A percentile compares a stretch with the other conserved stretches of the same genome.
These are phyloP conservation scores for Mycena sanguinolenta DNA, from an alignment of 768 basidiomycete genomes.

Conservation along the genomic window DNA sequence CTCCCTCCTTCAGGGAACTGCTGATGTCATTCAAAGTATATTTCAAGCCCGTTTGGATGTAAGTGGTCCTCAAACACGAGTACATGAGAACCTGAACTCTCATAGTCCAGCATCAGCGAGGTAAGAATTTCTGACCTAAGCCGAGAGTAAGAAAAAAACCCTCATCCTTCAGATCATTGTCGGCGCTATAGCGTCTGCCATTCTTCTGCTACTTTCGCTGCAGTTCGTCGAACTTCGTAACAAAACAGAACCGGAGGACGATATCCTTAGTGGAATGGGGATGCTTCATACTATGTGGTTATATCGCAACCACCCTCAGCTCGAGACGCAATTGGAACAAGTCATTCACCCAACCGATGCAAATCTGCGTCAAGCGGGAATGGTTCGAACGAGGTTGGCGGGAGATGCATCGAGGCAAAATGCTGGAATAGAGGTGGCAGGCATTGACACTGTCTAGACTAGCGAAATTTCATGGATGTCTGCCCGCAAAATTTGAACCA, in stretches of 20 bases:
- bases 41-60: neutral
- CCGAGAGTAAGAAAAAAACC: neutral
- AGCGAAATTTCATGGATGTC: too few species aligned
- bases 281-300: neutral
- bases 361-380: neutral
- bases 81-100: neutral
- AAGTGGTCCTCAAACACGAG: neutral
- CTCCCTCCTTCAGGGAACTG: slow-evolving; percentile 1
- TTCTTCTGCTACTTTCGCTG: neutral
- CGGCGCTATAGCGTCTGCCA: neutral
- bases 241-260: neutral
- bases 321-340: neutral
- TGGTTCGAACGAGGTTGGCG: neutral
- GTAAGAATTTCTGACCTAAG: neutral
- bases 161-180: neutral
- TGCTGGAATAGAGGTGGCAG: too few species aligned
- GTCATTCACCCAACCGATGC: neutral
- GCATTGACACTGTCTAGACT: too few species aligned
- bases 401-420: neutral
- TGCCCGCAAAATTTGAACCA: too few species aligned
- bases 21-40: neutral
- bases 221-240: neutral
- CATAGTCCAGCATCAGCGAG: neutral
- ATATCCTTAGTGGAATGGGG: neutral
- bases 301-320: neutral